Base-by-base conservation (phyloP, 2,329 filamentous ascomycete species). In the Cordyceps farinosa region DNA sequence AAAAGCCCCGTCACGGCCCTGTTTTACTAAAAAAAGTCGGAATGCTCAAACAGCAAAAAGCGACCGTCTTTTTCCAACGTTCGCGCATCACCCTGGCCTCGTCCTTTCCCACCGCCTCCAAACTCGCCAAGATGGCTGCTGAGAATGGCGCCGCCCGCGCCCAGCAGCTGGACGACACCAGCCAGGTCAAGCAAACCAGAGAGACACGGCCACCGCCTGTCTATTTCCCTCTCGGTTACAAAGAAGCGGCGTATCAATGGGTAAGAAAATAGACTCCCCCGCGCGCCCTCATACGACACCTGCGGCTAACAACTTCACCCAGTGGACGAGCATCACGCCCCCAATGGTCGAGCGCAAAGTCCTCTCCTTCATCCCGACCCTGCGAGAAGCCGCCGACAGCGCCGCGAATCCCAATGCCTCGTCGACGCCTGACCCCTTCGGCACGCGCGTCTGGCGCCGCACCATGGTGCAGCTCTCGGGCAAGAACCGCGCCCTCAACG, bases 171-270 rank as follows among this genome's bases (percentile, higher is more conserved):
- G 69, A 52, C 67, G 70, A 60, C 44, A n/a, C 66, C 17, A 64
- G 64, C 13, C 67, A 71, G 29, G 64, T 67, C 36, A 67, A 69
- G 30, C 71, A 70, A 42, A 69, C 71, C 13, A 71, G 71, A 60
- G 67, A 71, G 47, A 66, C 71, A 51, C 72, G 70, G 34, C 70
- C 71, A 1, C 64, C 70, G 1, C 72, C 75, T 44, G 71, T 71
- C 1, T 88, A 84, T 75, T 98, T 99, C 68, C 93, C 95, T 2
- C 78, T 98, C 29, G 89, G 92, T 56, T 97, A 97, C 78, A 95
- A 93, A 71, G 92, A 97, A 64, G 94, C 91, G 17, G 91, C 92
- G 66, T 89, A 85, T 69, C 94, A 98, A 82, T 98, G 95, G 92
- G 90, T 91, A 77, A 67, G 29, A 44, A 45, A 17, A 29, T 15